phyloP scores from a whole-genome alignment of 345 rosid genomes.

The Anacardium occidentale region DNA sequence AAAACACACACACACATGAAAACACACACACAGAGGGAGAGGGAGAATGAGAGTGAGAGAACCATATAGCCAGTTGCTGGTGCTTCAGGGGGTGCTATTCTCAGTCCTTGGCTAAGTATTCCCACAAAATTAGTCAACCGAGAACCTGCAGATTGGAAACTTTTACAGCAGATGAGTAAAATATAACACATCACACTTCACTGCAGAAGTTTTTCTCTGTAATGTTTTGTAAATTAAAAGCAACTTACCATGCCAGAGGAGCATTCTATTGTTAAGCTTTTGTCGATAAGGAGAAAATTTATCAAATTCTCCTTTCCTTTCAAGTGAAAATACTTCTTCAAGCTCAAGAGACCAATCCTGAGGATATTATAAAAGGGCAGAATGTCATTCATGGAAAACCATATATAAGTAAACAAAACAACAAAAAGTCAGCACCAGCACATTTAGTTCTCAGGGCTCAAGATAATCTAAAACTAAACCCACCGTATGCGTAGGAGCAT shows the following conservation, averaged over 20 bases:
- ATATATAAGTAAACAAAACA: background rate
- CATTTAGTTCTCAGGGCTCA: background rate
- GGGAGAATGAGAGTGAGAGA: constrained; percentile 30
- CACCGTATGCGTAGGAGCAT: constrained; percentile 92
- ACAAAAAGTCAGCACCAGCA: background rate
- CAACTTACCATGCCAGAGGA: constrained; percentile 85
- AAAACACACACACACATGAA: too few species aligned
- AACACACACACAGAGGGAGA: too few species aligned
- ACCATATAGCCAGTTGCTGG: constrained; percentile 99
- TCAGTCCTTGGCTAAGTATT: constrained; percentile 89
- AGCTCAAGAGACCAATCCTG: constrained; percentile 92
- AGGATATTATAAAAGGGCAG: constrained; percentile 17
- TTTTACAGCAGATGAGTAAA: background rate
- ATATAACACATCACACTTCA: background rate
- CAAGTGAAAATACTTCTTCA: constrained; percentile 88
- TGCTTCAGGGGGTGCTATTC: constrained; percentile 99
- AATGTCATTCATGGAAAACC: background rate
- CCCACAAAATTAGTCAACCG: constrained; percentile 92
- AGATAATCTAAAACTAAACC: constrained; percentile 22
- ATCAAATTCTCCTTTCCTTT: constrained; percentile 87
- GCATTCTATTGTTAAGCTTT: constrained; percentile 81
- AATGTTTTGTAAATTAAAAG: background rate
- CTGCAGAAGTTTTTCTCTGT: background rate
- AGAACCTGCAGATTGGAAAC: constrained; percentile 56
- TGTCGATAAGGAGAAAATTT: constrained; percentile 65